Conservation (phyloP, 2,329 filamentous ascomycete species). For the Monilinia aucupariae region DNA sequence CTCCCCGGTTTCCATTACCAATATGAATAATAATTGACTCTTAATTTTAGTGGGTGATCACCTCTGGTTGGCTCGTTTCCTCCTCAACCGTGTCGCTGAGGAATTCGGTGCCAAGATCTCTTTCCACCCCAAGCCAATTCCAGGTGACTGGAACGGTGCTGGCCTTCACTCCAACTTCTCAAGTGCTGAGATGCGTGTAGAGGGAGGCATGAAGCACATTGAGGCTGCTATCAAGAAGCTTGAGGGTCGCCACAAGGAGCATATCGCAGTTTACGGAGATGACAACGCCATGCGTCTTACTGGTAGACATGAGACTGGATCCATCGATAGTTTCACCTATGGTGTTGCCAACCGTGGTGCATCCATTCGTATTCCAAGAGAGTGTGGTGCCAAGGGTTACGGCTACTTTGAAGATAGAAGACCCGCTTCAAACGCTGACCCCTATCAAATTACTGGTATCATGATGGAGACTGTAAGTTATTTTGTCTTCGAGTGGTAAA, state of each 20-base stretch:
- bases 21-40: slow-evolving; percentile 26
- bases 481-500: background rate
- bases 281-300: slow-evolving; percentile 94
- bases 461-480: slow-evolving; percentile 37
- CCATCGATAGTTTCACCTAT: slow-evolving; percentile 88
- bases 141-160: slow-evolving; percentile 94
- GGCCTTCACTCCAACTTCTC: slow-evolving; percentile 94
- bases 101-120: slow-evolving; percentile 96
- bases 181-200: slow-evolving; percentile 77
- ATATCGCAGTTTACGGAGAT: slow-evolving; percentile 91
- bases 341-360: slow-evolving; percentile 94
- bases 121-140: slow-evolving; percentile 91
- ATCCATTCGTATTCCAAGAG: slow-evolving; percentile 86
- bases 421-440: slow-evolving; percentile 80
- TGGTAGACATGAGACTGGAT: slow-evolving; percentile 87
- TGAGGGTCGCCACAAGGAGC: slow-evolving; percentile 70
- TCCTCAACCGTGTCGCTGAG: slow-evolving; percentile 86
- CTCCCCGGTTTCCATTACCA: slow-evolving; percentile 10
- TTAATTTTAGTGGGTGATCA: slow-evolving; percentile 72
- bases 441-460: slow-evolving; percentile 59
- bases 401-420: slow-evolving; percentile 90
- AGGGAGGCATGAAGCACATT: slow-evolving; percentile 94
- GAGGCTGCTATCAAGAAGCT: slow-evolving; percentile 82
- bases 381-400: slow-evolving; percentile 78
- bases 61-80: slow-evolving; percentile 88